A percentile compares a stretch with the other conserved stretches of the same genome.
These are phyloP conservation scores for Oryza coarctata DNA, from an alignment of 176 grass and related monocot species.

Conservation along the genomic window DNA sequence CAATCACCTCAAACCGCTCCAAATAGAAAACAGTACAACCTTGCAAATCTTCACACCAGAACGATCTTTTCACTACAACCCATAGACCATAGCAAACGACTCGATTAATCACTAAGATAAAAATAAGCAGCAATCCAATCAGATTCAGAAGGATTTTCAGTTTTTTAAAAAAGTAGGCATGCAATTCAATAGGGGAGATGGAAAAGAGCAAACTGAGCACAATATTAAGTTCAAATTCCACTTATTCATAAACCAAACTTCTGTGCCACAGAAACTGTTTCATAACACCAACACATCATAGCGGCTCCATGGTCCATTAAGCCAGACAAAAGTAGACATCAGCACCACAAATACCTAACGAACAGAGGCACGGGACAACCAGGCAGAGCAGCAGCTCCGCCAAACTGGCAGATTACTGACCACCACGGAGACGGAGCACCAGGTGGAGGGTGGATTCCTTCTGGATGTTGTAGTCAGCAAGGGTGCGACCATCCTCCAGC, in stretches of 20 bases:
- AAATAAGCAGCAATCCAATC: no score
- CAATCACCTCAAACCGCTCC: no score
- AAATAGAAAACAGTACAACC: no score
- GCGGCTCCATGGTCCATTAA: not conserved
- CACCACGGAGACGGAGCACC: constrained; percentile 61
- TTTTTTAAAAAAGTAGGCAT: no score
- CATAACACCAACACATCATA: not conserved
- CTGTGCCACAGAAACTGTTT: not conserved
- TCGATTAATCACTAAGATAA: no score
- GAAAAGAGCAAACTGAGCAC: not conserved
- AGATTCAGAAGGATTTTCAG: not conserved
- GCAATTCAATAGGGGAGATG: not conserved
- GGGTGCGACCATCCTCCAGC: constrained; percentile 67
- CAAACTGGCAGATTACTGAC: constrained; percentile 22
- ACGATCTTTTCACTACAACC: no score
- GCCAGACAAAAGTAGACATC: not conserved
- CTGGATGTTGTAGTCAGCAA: constrained; percentile 65
- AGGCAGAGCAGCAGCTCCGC: constrained; percentile 19
- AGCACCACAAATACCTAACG: not conserved
- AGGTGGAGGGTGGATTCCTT: constrained; percentile 73
- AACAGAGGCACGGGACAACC: constrained; percentile 2
- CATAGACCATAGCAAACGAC: no score
- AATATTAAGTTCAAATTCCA: not conserved
- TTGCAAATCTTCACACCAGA: no score
- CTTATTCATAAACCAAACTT: constrained; percentile 26